phyloP scores from a whole-genome alignment of 2,329 filamentous ascomycete genomes.

The Lasiodiplodia gonubiensis region DNA sequence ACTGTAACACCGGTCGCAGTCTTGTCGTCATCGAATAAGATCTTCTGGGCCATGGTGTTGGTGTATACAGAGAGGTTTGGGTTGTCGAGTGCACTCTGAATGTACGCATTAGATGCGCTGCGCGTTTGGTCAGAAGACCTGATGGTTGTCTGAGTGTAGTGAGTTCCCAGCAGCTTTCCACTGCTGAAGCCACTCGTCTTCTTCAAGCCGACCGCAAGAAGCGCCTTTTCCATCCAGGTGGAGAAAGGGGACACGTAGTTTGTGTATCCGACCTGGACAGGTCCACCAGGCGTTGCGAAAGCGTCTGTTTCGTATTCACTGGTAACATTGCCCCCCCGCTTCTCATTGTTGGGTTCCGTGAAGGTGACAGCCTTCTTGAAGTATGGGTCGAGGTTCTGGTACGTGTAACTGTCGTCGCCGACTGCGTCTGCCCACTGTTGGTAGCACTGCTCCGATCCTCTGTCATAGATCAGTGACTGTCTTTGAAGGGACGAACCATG shows the following conservation, averaged over 20 bases:
- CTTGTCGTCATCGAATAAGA: conserved; percentile 42
- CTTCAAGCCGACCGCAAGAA: conserved; percentile 35
- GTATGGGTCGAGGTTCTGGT: conserved; percentile 38
- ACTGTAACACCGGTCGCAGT: conserved; percentile 36
- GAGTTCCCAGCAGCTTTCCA: conserved; percentile 35
- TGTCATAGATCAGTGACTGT: background rate
- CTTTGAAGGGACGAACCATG: background rate
- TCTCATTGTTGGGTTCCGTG: conserved; percentile 37
- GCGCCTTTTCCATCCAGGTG: conserved; percentile 35
- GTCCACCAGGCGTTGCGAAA: conserved; percentile 33
- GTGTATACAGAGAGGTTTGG: conserved; percentile 37
- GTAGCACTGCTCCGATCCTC: conserved; percentile 32
- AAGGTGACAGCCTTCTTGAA: conserved; percentile 40
- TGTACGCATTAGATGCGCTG: conserved; percentile 35
- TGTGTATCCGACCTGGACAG: conserved; percentile 38
- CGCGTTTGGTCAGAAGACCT: conserved; percentile 36
- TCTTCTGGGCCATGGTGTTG: conserved; percentile 41
- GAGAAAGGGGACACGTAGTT: conserved; percentile 38
- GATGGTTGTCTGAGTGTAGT: conserved; percentile 41
- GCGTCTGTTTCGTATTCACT: conserved; percentile 33
- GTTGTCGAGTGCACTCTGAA: conserved; percentile 19
- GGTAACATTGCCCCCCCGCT: conserved; percentile 33
- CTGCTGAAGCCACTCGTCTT: conserved; percentile 34
- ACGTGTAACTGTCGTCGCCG: conserved; percentile 40
- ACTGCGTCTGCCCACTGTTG: conserved; percentile 40